phyloP scores from a whole-genome alignment of 2,329 filamentous ascomycete species.

The Exophiala xenobiotica region DNA sequence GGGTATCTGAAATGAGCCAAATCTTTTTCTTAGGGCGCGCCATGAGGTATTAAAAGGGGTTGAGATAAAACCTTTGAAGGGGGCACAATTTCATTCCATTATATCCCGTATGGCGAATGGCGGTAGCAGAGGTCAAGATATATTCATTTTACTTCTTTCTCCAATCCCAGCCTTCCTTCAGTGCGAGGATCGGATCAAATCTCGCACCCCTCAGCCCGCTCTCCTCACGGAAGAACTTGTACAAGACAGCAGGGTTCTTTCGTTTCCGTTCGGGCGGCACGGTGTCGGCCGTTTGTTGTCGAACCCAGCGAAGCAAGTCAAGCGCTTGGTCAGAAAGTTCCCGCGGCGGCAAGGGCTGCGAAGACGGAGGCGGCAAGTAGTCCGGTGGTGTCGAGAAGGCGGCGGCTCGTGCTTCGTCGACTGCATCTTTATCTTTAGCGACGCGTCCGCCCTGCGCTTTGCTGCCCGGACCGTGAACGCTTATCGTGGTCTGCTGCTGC shows the following conservation, averaged over 20 bases:
- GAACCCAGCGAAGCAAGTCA: not conserved
- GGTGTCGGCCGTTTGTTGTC: not conserved
- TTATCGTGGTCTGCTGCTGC: too few relatives aligned
- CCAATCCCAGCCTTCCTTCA: conserved; percentile 19
- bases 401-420: not conserved
- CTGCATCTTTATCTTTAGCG: too few relatives aligned
- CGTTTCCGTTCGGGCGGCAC: not conserved
- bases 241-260: conserved; percentile 6
- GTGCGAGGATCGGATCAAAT: conserved; percentile 19
- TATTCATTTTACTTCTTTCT: conserved; percentile 11
- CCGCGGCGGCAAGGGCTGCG: conserved; percentile 1
- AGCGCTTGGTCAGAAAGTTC: conserved; percentile 10
- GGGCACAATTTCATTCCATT: too few relatives aligned
- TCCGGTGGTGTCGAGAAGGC: conserved; percentile 11
- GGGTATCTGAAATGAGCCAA: too few relatives aligned
- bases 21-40: not conserved
- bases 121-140: not conserved
- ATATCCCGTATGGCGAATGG: too few relatives aligned
- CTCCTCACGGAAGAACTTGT: conserved; percentile 20
- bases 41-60: too few relatives aligned
- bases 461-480: too few relatives aligned
- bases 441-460: too few relatives aligned
- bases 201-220: conserved; percentile 17
- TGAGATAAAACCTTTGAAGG: too few relatives aligned
- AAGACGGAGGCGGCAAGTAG: not conserved